These are phyloP conservation scores for Penicillium subrubescens DNA, from an alignment of 495 filamentous ascomycete genomes.

Conservation along the genomic window DNA sequence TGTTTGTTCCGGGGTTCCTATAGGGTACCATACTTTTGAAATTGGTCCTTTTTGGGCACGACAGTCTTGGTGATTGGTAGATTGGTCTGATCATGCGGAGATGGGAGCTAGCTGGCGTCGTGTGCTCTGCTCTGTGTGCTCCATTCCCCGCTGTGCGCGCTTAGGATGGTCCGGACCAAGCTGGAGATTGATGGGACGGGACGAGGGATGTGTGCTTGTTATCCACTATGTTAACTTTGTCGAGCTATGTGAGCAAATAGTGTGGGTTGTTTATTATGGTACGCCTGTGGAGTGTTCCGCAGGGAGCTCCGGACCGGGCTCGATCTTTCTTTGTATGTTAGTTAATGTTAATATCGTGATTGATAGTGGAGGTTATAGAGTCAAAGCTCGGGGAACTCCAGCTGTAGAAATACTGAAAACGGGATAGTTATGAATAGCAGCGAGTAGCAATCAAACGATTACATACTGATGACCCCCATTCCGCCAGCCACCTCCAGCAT, in stretches of 20 bases:
- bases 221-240: background rate
- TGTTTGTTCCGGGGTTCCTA: background rate
- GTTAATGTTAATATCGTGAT: background rate
- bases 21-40: background rate
- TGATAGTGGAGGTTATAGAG: background rate
- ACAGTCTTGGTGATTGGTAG: background rate
- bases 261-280: background rate
- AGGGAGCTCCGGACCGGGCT: background rate
- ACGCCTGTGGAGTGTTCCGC: background rate
- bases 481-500: background rate
- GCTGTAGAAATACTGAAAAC: too few relatives aligned
- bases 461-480: background rate
- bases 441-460: background rate
- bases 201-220: background rate
- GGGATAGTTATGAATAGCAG: background rate
- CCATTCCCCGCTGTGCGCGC: constrained; percentile 15
- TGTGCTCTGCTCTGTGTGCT: background rate
- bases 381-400: background rate
- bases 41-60: background rate
- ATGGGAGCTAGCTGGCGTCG: background rate
- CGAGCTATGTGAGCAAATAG: background rate
- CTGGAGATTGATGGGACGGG: background rate
- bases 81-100: background rate
- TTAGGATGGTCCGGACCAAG: background rate
- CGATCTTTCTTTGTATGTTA: background rate